phyloP scores from a whole-genome alignment of 768 basidiomycete species.

The Lentinula sp. region DNA sequence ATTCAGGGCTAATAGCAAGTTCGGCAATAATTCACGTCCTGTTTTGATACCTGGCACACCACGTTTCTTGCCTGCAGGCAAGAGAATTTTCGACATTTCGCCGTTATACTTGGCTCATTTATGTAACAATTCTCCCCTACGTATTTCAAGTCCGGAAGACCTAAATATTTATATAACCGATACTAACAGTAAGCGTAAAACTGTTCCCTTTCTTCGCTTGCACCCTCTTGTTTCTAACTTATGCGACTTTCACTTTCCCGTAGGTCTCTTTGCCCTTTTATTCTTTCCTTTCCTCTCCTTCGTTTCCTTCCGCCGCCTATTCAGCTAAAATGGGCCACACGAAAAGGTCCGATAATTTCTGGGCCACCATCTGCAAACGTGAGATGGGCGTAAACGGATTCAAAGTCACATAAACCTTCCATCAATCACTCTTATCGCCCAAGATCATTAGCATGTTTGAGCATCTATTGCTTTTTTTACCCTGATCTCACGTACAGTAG shows the following conservation, averaged over 20 bases:
- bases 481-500: slow-evolving; percentile 6
- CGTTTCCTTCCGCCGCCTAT: neutral
- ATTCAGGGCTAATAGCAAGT: slow-evolving; percentile 26
- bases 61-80: slow-evolving; percentile 82
- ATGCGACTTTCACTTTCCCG: neutral
- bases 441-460: slow-evolving; percentile 18
- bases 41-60: slow-evolving; percentile 48
- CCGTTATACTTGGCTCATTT: slow-evolving; percentile 30
- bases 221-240: neutral
- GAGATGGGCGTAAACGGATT: slow-evolving; percentile 6
- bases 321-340: neutral
- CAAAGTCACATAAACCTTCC: slow-evolving; percentile 22
- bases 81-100: slow-evolving; percentile 31
- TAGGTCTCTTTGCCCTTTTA: neutral
- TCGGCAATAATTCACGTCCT: slow-evolving; percentile 39
- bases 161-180: neutral
- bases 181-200: neutral
- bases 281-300: neutral
- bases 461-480: slow-evolving; percentile 8
- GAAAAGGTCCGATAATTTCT: neutral
- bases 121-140: slow-evolving; percentile 31
- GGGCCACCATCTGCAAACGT: slow-evolving; percentile 1
- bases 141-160: slow-evolving; percentile 9
- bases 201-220: neutral
- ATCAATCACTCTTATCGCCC: slow-evolving; percentile 51